phyloP scores from a whole-genome alignment of 495 filamentous ascomycete species.

The Durotheca rogersii region DNA sequence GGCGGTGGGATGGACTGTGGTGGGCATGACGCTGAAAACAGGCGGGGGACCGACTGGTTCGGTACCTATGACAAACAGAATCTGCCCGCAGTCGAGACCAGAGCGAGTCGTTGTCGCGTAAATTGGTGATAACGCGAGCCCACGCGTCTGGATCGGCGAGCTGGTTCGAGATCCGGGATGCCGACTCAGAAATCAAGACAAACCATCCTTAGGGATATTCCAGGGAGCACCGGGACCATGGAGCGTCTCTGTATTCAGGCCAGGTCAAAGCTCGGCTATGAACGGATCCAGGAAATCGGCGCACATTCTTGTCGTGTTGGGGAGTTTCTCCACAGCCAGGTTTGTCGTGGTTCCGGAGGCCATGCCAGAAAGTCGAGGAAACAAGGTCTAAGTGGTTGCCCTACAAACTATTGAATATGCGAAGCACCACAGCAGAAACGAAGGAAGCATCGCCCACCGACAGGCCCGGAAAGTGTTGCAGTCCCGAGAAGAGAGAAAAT shows the following conservation, averaged over 20 bases:
- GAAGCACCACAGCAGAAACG: constrained; percentile 31
- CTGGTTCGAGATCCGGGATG: constrained; percentile 8
- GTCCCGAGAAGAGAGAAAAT: constrained; percentile 23
- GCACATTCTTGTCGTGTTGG: too few relatives aligned
- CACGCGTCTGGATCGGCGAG: constrained; percentile 1
- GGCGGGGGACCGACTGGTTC: constrained; percentile 13
- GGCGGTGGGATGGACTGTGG: constrained; percentile 20
- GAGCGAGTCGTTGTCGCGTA: constrained; percentile 8
- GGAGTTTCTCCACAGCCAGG: too few relatives aligned
- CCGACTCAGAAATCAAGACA: constrained; percentile 8
- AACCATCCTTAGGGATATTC: neutral
- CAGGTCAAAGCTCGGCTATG: too few relatives aligned
- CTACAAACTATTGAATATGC: constrained; percentile 29
- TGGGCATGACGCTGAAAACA: constrained; percentile 12
- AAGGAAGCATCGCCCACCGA: constrained; percentile 21
- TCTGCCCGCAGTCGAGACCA: constrained; percentile 19
- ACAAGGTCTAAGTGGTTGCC: constrained; percentile 16
- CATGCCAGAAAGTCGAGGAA: too few relatives aligned
- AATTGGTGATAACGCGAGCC: too few relatives aligned
- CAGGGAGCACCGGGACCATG: too few relatives aligned
- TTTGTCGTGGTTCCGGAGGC: too few relatives aligned
- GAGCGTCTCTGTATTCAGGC: too few relatives aligned
- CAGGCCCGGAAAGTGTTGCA: constrained; percentile 9
- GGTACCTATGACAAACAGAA: constrained; percentile 27
- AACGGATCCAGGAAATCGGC: neutral